Percentiles rank a stretch among this genome's conserved stretches.
Evolutionary conservation across 2,329 filamentous ascomycete species (phyloP).

Genomic region (Alternaria longipes): DNA sequence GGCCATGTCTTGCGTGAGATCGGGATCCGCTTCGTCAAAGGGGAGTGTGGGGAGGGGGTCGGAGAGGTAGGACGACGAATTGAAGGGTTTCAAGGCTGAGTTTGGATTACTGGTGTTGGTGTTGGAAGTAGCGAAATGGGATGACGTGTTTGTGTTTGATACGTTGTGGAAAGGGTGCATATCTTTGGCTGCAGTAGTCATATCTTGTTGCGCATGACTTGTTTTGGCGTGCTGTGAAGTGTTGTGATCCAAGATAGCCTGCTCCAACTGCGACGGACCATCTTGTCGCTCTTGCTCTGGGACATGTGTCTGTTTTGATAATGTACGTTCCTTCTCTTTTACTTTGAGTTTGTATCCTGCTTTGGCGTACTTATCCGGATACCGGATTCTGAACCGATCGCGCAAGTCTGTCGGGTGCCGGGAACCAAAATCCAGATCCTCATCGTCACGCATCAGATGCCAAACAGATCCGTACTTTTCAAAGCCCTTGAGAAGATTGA

Average conservation of each 20-base stretch:
- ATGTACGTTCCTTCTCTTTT: slow-evolving; percentile 37
- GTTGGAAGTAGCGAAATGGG: not conserved
- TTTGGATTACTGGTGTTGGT: not conserved
- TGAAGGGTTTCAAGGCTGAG: slow-evolving; percentile 11
- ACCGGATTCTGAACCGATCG: slow-evolving; percentile 69
- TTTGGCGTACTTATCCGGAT: slow-evolving; percentile 64
- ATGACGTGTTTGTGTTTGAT: not conserved
- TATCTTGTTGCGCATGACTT: not conserved
- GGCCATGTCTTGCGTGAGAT: slow-evolving; percentile 29
- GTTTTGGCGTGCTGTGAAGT: not conserved
- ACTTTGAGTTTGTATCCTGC: slow-evolving; percentile 55
- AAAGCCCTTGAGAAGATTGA: slow-evolving; percentile 66
- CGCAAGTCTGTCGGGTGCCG: slow-evolving; percentile 66
- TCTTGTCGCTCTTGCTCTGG: not conserved
- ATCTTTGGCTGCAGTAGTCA: not conserved
- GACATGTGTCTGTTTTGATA: not conserved
- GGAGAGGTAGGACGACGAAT: slow-evolving; percentile 14
- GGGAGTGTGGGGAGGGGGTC: slow-evolving; percentile 15
- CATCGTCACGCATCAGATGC: slow-evolving; percentile 67
- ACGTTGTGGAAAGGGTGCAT: not conserved
- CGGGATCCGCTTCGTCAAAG: slow-evolving; percentile 18
- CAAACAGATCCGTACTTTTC: slow-evolving; percentile 67
- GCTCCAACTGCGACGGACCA: not conserved
- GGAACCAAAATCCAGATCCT: slow-evolving; percentile 59
- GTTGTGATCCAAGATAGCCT: not conserved